Base-by-base conservation (phyloP, 2,329 filamentous ascomycete species). In the Colletotrichum liaoningense region DNA sequence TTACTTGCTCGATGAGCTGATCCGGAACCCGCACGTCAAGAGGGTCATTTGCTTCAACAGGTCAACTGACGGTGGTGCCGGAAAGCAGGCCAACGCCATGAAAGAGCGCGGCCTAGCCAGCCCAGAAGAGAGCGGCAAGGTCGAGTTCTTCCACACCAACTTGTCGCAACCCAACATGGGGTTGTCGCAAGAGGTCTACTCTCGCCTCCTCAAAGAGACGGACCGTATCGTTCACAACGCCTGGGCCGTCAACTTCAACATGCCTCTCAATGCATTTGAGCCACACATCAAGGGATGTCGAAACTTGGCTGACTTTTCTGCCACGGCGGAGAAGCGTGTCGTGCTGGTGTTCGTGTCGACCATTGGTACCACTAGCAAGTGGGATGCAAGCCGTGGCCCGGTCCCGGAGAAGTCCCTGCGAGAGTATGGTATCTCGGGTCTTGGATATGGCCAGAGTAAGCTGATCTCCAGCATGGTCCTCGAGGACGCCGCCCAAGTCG, bases 141-240 rank as follows among this genome's bases (percentile, higher is more conserved):
- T 73, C 35, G 67, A 73, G 1, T 7, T 89, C 87, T 86, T 86
- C 85, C 72, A 72, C 22, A 38, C 68, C 33, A 67, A 38, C 8
- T 52, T 74, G 7, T 30, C 60, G 1, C 35, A 67, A 26, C 28
- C 52, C 11, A 67, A 67, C 4, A 55, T 74, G 69, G 72, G 72
- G 1, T 42, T 74, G 19, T 28, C 58, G 1, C n/a, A 54, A 7
- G 56, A 60, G 5, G 68, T 72, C 6, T 67, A 67, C 14, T 63
- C 55, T 2, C 70, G 70, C 5, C 35, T 88, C 2, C 78, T 85
- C 4, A 65, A 77, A 9, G 79, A 84, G 0, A 82, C 82, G 0
- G 86, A 88, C 63, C 82, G 83, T 11, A 79, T 89, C 22, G 85
- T 89, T 60, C 88, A 90, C 79, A 89, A 87, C 74, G 87, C 87